These are phyloP conservation scores for Penicillium malachiteum DNA, from an alignment of 495 filamentous ascomycete species.

Conservation along the genomic window DNA sequence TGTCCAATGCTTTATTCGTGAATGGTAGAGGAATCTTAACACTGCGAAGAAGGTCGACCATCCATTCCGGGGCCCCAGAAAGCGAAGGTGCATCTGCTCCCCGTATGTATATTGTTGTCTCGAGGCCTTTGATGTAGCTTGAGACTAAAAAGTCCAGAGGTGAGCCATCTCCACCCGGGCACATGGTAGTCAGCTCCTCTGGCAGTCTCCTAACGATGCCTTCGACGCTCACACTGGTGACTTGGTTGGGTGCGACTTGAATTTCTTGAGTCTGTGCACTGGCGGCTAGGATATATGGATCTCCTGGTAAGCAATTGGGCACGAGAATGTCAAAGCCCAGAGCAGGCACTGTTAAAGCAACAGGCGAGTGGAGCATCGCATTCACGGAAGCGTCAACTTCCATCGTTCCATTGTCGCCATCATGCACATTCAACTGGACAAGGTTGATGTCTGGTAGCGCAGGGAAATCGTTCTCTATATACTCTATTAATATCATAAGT, in stretches of 20 bases:
- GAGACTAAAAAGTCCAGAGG: slow-evolving; percentile 83
- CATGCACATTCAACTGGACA: slow-evolving; percentile 69
- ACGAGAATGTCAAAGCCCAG: slow-evolving; percentile 83
- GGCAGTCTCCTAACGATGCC: slow-evolving; percentile 71
- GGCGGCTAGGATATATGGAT: slow-evolving; percentile 69
- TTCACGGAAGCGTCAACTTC: slow-evolving; percentile 70
- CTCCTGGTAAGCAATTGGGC: slow-evolving; percentile 64
- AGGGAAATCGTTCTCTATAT: slow-evolving; percentile 63
- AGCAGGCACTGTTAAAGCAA: slow-evolving; percentile 70
- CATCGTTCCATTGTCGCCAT: slow-evolving; percentile 65
- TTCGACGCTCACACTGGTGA: slow-evolving; percentile 65
- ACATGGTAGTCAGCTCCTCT: slow-evolving; percentile 62
- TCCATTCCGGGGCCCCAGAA: slow-evolving; percentile 70
- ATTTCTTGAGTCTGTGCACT: slow-evolving; percentile 67
- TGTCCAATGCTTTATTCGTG: slow-evolving; percentile 74
- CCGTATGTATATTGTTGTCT: slow-evolving; percentile 75
- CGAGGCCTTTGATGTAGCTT: slow-evolving; percentile 74
- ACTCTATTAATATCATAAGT: too few species aligned
- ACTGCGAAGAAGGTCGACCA: slow-evolving; percentile 73
- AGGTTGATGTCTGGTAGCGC: slow-evolving; percentile 75
- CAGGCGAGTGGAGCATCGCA: slow-evolving; percentile 69
- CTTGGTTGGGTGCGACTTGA: slow-evolving; percentile 59
- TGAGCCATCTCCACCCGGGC: slow-evolving; percentile 72
- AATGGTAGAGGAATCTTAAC: slow-evolving; percentile 83
- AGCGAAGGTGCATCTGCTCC: slow-evolving; percentile 64